Base-by-base conservation (phyloP, 2,329 filamentous ascomycete species). In the Claviceps cyperi region DNA sequence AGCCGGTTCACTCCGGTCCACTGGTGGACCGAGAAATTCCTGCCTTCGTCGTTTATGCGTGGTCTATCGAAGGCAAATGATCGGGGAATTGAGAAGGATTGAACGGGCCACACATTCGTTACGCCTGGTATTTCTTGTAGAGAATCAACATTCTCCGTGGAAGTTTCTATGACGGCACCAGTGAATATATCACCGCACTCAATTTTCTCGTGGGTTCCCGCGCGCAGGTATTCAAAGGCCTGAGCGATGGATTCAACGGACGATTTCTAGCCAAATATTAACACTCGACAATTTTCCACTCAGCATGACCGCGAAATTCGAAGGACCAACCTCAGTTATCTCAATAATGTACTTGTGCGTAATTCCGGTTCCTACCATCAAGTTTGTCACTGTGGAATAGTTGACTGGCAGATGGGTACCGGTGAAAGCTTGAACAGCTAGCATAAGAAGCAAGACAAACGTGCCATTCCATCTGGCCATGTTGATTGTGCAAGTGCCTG, bases 1-100 rank as follows among this genome's bases (percentile, higher is more conserved):
- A 69, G 59, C 48, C 58, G 62, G 21, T 67, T 62, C 1, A 70
- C 67, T 3, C 66, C 66, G 4, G 67, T 70, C 59, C 63, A 64
- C 15, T 38, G 50, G 37, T 60, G 58, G 35, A 48, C 48, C n/a
- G 51, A 46, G 17, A 43, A 36, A 43, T 69, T 67, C n/a, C 64
- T 66, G 67, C 43, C 65, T 66, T 41, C 41, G 4, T 49, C 32
- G 32, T 49, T 37, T 43, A 37, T 22, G 49, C 41, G 22, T 19
- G 50, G 14, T 32, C 21, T 24, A 3, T 36, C 15, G 9, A 43
- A 39, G 17, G 45, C 9, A n/a, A 17, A 24, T 14, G 51, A 36
- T 7, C 13, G 17, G 4, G 51, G 45, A 8, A 55, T 45, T 4
- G 52, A 58, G 6, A 66, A 51, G 7, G 56, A 58, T n/a, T 54